These are phyloP conservation scores for Thinopyrum elongatum DNA, from an alignment of 176 grass and related monocot genomes.

Conservation along the genomic window DNA sequence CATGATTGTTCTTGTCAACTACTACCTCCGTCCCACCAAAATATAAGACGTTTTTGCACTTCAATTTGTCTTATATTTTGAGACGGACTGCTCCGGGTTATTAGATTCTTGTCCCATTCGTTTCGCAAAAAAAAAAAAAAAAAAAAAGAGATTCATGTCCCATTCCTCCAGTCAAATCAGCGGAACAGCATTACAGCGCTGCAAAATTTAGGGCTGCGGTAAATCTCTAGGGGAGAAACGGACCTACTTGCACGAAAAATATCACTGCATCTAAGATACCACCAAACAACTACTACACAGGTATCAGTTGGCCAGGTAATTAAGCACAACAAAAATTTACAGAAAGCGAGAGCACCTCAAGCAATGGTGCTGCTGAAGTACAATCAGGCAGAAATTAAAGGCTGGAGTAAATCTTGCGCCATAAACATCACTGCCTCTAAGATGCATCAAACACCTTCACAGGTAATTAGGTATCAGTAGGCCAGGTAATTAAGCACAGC, in stretches of 20 bases:
- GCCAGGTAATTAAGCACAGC: background rate
- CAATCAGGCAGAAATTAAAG: background rate
- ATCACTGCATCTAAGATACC: background rate
- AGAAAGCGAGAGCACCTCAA: background rate
- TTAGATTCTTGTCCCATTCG: too few relatives aligned
- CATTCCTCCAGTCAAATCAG: background rate
- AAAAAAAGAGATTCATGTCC: too few relatives aligned
- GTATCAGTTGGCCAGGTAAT: background rate
- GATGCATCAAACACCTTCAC: background rate
- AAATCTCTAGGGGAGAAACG: too few relatives aligned
- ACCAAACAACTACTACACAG: background rate
- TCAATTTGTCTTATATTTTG: too few relatives aligned
- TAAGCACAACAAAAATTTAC: background rate
- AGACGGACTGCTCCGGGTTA: too few relatives aligned
- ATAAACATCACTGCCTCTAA: background rate
- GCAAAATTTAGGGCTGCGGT: background rate
- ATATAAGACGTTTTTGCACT: too few relatives aligned
- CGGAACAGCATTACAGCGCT: background rate
- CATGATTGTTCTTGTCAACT: too few relatives aligned
- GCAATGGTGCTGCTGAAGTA: background rate
- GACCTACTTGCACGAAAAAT: too few relatives aligned
- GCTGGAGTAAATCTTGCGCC: background rate
- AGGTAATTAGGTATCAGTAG: background rate
- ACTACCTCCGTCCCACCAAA: too few relatives aligned
- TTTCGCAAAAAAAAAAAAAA: too few relatives aligned